phyloP scores from a whole-genome alignment of 73 alveolate genomes.

The Urostyla sp. region DNA sequence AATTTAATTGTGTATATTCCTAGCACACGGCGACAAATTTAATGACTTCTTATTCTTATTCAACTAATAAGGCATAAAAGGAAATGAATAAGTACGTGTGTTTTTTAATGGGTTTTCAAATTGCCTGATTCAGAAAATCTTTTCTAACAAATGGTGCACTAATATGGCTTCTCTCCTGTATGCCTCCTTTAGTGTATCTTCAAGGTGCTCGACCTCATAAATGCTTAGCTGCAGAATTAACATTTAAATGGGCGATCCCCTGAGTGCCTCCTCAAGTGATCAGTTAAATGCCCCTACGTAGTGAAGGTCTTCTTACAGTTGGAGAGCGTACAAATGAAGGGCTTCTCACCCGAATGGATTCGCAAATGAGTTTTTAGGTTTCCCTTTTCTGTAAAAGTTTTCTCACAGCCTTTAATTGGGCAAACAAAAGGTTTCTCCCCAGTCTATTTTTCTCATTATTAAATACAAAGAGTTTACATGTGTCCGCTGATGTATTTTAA shows the following conservation, averaged over 20 bases:
- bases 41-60: not conserved
- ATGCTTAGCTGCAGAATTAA: slow-evolving; percentile 15
- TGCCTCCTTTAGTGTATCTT: slow-evolving; percentile 64
- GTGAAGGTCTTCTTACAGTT: slow-evolving; percentile 76
- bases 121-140: slow-evolving; percentile 79
- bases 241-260: slow-evolving; percentile 59
- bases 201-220: slow-evolving; percentile 66
- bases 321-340: slow-evolving; percentile 77
- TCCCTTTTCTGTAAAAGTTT: slow-evolving; percentile 78
- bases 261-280: slow-evolving; percentile 53
- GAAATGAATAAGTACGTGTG: slow-evolving; percentile 56
- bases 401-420: slow-evolving; percentile 65
- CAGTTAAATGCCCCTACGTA: slow-evolving; percentile 66
- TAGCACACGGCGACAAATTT: no score
- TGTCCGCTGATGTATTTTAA: slow-evolving; percentile 52
- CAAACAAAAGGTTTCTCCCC: slow-evolving; percentile 77
- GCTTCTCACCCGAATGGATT: slow-evolving; percentile 88
- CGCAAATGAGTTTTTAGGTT: slow-evolving; percentile 89
- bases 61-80: not conserved
- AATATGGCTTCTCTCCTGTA: slow-evolving; percentile 76
- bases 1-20: no score
- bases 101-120: slow-evolving; percentile 82
- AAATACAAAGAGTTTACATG: slow-evolving; percentile 13
- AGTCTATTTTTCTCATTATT: slow-evolving; percentile 33
- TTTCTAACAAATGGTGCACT: slow-evolving; percentile 67